These are phyloP conservation scores for Madurella mycetomatis DNA, from an alignment of 2,329 filamentous ascomycete species.

Conservation along the genomic window DNA sequence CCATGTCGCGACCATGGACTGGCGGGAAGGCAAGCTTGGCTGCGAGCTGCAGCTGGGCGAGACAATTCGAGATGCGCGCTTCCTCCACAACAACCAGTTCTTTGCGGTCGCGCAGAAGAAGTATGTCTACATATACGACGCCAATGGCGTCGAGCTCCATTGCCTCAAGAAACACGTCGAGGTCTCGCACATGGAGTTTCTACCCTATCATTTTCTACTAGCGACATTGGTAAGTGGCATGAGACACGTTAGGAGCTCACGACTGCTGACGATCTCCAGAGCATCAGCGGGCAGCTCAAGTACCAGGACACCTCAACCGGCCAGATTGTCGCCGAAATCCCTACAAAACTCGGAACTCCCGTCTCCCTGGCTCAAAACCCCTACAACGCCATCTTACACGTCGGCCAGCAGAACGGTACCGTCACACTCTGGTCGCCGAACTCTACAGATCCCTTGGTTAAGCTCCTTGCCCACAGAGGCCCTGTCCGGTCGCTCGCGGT, in stretches of 20 bases:
- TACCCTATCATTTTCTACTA: constrained; percentile 93
- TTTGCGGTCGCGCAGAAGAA: constrained; percentile 97
- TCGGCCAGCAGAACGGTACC: constrained; percentile 91
- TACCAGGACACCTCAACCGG: constrained; percentile 96
- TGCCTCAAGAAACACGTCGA: constrained; percentile 87
- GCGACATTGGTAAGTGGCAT: constrained; percentile 67
- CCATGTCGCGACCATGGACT: constrained; percentile 95
- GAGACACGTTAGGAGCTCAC: neutral
- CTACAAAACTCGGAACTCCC: constrained; percentile 78
- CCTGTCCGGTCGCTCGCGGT: constrained; percentile 82
- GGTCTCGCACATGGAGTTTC: constrained; percentile 88
- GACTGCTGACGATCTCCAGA: constrained; percentile 40
- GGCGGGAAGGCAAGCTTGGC: constrained; percentile 83
- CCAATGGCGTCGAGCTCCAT: constrained; percentile 85
- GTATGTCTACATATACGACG: constrained; percentile 94
- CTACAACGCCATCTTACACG: constrained; percentile 85
- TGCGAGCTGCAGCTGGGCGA: constrained; percentile 90
- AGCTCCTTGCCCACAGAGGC: constrained; percentile 82
- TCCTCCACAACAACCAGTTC: constrained; percentile 90
- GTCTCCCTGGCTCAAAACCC: constrained; percentile 84
- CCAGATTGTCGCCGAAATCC: constrained; percentile 77
- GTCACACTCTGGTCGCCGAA: constrained; percentile 97
- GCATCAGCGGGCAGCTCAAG: constrained; percentile 77
- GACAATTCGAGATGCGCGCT: constrained; percentile 82
- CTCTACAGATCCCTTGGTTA: constrained; percentile 78